These are phyloP conservation scores for Pichia occidentalis DNA, from an alignment of 805 yeast species.

Conservation along the genomic window DNA sequence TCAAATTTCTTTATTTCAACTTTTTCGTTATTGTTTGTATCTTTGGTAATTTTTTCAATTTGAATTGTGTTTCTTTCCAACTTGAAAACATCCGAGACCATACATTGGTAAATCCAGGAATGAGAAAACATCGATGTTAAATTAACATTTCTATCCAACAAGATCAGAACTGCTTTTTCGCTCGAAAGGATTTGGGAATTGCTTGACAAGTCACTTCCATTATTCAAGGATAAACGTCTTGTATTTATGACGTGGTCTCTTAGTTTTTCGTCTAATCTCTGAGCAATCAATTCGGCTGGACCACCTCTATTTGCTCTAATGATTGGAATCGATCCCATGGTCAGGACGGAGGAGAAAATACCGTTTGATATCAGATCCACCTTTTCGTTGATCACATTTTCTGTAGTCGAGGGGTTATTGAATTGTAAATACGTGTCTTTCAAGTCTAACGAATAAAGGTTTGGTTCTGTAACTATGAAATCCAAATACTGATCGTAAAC, in stretches of 20 bases:
- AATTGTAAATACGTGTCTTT: constrained; percentile 59
- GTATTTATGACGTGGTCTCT: constrained; percentile 81
- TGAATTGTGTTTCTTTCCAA: constrained; percentile 78
- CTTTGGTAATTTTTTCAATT: constrained; percentile 33
- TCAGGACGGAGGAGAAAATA: constrained; percentile 69
- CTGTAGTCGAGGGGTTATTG: constrained; percentile 66
- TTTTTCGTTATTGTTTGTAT: constrained; percentile 29
- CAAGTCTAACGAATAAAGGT: constrained; percentile 73
- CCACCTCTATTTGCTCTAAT: constrained; percentile 89
- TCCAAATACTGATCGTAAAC: constrained; percentile 92
- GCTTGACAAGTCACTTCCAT: constrained; percentile 4
- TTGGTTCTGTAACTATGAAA: constrained; percentile 89
- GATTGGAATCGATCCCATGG: constrained; percentile 76
- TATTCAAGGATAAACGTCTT: constrained; percentile 25
- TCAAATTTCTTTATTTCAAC: constrained; percentile 60
- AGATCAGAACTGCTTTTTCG: constrained; percentile 68
- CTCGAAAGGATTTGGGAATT: constrained; percentile 12
- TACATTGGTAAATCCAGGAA: constrained; percentile 96
- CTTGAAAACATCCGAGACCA: constrained; percentile 87
- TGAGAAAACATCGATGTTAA: constrained; percentile 91
- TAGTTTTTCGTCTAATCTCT: constrained; percentile 72
- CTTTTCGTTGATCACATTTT: constrained; percentile 59
- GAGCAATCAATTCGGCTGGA: constrained; percentile 92
- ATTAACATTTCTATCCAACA: constrained; percentile 86
- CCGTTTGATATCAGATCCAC: constrained; percentile 76